These are phyloP conservation scores for Trametes gibbosa DNA, from an alignment of 768 basidiomycete species.

Conservation along the genomic window DNA sequence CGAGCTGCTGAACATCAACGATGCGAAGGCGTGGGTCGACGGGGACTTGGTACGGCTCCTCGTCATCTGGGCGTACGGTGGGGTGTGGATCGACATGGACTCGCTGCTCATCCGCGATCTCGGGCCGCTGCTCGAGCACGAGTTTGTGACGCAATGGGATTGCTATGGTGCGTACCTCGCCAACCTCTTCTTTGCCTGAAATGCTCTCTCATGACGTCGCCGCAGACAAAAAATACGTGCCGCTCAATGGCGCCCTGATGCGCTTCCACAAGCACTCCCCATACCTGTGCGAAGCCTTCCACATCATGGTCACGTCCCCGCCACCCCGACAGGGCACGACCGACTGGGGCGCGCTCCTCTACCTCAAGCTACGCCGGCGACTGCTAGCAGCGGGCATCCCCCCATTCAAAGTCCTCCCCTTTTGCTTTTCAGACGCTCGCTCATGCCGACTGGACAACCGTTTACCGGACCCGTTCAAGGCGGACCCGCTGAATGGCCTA, in stretches of 20 bases:
- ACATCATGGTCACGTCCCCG: slow-evolving; percentile 76
- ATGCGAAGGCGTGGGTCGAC: slow-evolving; percentile 89
- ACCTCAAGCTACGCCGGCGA: slow-evolving; percentile 87
- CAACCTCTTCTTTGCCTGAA: slow-evolving; percentile 28
- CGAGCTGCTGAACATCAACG: slow-evolving; percentile 54
- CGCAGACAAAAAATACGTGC: slow-evolving; percentile 70
- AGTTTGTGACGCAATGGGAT: slow-evolving; percentile 99
- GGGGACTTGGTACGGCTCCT: slow-evolving; percentile 90
- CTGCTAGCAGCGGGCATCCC: slow-evolving; percentile 68
- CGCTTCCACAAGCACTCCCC: slow-evolving; percentile 89
- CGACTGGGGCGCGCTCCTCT: slow-evolving; percentile 92
- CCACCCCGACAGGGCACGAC: slow-evolving; percentile 77
- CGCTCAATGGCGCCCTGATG: slow-evolving; percentile 94
- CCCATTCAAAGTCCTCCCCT: slow-evolving; percentile 91
- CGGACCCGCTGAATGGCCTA: slow-evolving; percentile 42
- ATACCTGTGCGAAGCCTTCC: slow-evolving; percentile 95
- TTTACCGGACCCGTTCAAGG: slow-evolving; percentile 84
- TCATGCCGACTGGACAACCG: slow-evolving; percentile 92
- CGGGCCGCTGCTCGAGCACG: slow-evolving; percentile 83
- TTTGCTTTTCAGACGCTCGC: slow-evolving; percentile 90
- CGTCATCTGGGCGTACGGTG: slow-evolving; percentile 86
- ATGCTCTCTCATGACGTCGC: not conserved
- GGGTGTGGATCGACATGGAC: slow-evolving; percentile 98
- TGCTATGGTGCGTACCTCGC: slow-evolving; percentile 74
- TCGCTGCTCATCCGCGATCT: slow-evolving; percentile 87